These are phyloP conservation scores for Fusarium ambrosium DNA, from an alignment of 2,329 filamentous ascomycete species.

Conservation along the genomic window DNA sequence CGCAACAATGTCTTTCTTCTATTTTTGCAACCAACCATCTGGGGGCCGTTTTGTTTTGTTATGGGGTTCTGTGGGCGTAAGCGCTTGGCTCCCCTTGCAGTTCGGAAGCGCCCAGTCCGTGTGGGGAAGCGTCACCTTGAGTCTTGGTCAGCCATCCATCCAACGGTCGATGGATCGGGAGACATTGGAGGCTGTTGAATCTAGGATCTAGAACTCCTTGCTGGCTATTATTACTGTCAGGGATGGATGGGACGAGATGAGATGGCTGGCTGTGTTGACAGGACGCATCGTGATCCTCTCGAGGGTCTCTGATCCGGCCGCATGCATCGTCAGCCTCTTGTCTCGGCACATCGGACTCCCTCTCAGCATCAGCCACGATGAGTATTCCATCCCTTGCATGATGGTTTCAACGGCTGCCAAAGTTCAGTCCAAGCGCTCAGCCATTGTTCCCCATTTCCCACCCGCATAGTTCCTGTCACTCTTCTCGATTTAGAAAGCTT, in stretches of 20 bases:
- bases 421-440: slow-evolving; percentile 25
- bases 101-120: slow-evolving; percentile 35
- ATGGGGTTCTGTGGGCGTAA: slow-evolving; percentile 42
- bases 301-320: slow-evolving; percentile 35
- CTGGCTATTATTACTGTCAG: slow-evolving; percentile 25
- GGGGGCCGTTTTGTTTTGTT: slow-evolving; percentile 33
- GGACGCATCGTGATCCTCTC: slow-evolving; percentile 31
- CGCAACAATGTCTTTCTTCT: slow-evolving; percentile 32
- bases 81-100: slow-evolving; percentile 45
- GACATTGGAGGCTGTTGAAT: slow-evolving; percentile 24
- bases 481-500: slow-evolving; percentile 28
- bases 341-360: slow-evolving; percentile 36
- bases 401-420: slow-evolving; percentile 32
- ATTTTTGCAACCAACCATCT: slow-evolving; percentile 40
- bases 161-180: slow-evolving; percentile 26
- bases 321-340: slow-evolving; percentile 31
- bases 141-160: slow-evolving; percentile 28
- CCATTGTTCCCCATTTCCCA: slow-evolving; percentile 30
- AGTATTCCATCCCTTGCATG: slow-evolving; percentile 42
- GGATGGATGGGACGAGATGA: slow-evolving; percentile 25
- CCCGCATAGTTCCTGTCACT: slow-evolving; percentile 14
- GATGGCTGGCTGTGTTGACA: slow-evolving; percentile 11
- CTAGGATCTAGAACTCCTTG: slow-evolving; percentile 30
- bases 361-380: slow-evolving; percentile 36
- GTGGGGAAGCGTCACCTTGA: slow-evolving; percentile 40